Percentiles rank a stretch among this genome's conserved stretches.
Conservation (phyloP, 2,329 filamentous ascomycete genomes). For the Setomelanomma holmii region DNA sequence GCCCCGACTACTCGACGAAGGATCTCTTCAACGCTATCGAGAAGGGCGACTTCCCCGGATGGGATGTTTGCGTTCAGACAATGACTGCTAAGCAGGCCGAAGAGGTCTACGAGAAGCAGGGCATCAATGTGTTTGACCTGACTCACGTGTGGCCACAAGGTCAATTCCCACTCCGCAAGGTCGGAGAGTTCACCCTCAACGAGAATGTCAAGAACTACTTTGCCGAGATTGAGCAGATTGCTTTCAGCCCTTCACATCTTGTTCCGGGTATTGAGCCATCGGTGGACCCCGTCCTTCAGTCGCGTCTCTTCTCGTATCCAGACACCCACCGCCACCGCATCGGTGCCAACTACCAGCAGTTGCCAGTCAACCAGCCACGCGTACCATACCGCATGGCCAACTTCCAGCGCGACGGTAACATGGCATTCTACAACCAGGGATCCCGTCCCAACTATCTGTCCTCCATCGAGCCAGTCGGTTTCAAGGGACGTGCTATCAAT, state of each 20-base stretch:
- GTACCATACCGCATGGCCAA: constrained; percentile 66
- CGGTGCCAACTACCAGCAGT: constrained; percentile 66
- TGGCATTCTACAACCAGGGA: constrained; percentile 72
- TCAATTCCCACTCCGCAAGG: constrained; percentile 60
- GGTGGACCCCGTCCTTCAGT: constrained; percentile 73
- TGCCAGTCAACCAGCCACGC: constrained; percentile 61
- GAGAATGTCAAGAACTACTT: constrained; percentile 68
- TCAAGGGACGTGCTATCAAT: constrained; percentile 55
- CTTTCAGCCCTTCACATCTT: constrained; percentile 72
- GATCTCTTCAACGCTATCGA: constrained; percentile 61
- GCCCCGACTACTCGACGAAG: constrained; percentile 61
- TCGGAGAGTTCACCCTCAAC: constrained; percentile 61
- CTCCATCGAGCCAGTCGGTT: constrained; percentile 60
- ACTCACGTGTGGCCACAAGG: constrained; percentile 63
- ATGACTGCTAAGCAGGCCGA: constrained; percentile 62
- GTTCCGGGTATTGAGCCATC: constrained; percentile 73
- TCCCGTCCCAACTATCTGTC: constrained; percentile 64
- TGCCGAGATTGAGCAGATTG: constrained; percentile 72
- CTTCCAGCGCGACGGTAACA: constrained; percentile 75
- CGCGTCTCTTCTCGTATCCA: constrained; percentile 73
- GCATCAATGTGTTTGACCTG: constrained; percentile 63
- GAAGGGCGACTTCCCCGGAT: constrained; percentile 60
- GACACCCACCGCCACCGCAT: constrained; percentile 68
- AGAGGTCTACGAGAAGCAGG: constrained; percentile 59
- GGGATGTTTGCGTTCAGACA: constrained; percentile 60